phyloP scores from a whole-genome alignment of 805 yeast species.

The Allodekkera sacchari region DNA sequence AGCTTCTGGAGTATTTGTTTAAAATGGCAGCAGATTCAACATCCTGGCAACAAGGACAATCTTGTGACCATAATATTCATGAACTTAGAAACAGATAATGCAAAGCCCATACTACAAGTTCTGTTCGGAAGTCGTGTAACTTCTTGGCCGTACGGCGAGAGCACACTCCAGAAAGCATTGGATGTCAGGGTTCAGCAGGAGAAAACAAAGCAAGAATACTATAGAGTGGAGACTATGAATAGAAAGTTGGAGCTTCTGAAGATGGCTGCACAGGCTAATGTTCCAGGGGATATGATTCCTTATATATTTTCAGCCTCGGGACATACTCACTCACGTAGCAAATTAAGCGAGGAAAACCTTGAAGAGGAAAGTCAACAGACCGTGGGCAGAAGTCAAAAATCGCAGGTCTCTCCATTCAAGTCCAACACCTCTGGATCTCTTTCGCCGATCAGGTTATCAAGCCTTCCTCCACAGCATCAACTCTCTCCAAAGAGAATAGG shows the following conservation, averaged over 20 bases:
- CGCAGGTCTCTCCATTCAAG: neutral
- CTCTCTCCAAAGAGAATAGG: slow-evolving; percentile 66
- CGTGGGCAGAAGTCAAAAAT: too few species aligned
- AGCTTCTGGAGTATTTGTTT: too few species aligned
- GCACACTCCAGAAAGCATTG: slow-evolving; percentile 50
- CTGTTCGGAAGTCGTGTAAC: slow-evolving; percentile 47
- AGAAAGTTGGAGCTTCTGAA: slow-evolving; percentile 55
- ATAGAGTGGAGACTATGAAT: slow-evolving; percentile 53
- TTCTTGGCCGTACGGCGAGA: slow-evolving; percentile 49
- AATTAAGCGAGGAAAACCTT: slow-evolving; percentile 3
- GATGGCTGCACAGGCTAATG: slow-evolving; percentile 48
- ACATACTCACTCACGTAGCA: slow-evolving; percentile 9
- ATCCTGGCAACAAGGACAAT: too few species aligned
- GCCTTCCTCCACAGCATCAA: slow-evolving; percentile 25
- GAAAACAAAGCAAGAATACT: slow-evolving; percentile 71
- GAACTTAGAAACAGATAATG: too few species aligned
- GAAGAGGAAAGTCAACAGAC: too few species aligned
- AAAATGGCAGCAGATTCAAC: too few species aligned
- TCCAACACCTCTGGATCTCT: slow-evolving; percentile 6
- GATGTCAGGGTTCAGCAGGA: slow-evolving; percentile 66
- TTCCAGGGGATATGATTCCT: slow-evolving; percentile 62
- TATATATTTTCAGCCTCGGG: slow-evolving; percentile 33
- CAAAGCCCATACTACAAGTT: slow-evolving; percentile 31
- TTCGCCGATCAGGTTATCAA: slow-evolving; percentile 5
- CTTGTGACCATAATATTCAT: too few species aligned